Percentiles rank a stretch among this genome's conserved stretches.
phyloP scores from a whole-genome alignment of 1,284 basidiomycete species.

The Leccinum variabile region DNA sequence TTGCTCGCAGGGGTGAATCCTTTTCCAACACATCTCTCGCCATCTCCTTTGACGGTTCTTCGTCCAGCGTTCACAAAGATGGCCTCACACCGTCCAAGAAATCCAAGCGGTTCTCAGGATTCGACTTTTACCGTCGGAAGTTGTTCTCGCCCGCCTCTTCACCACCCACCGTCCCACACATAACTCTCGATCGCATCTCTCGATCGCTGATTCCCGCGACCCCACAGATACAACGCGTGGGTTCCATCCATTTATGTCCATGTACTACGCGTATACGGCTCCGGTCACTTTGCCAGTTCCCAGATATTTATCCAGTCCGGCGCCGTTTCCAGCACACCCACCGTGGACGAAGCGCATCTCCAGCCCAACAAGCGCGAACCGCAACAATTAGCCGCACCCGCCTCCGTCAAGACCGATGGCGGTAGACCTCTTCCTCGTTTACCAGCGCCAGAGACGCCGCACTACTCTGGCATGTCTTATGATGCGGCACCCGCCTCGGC shows the following conservation, averaged over 20 bases:
- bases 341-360: no score
- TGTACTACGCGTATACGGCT: no score
- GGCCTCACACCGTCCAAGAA: constrained; percentile 52
- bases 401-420: constrained; percentile 51
- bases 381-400: neutral
- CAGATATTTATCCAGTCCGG: no score
- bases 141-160: constrained; percentile 75
- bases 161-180: constrained; percentile 50
- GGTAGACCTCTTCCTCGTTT: constrained; percentile 76
- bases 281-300: no score
- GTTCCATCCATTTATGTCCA: constrained; percentile 55
- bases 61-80: constrained; percentile 38
- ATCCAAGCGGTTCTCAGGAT: constrained; percentile 81
- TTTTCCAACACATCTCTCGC: constrained; percentile 68
- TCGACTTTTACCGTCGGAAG: constrained; percentile 94
- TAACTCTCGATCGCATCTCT: constrained; percentile 51
- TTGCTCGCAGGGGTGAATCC: constrained; percentile 50
- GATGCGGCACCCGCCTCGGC: constrained; percentile 43
- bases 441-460: constrained; percentile 76
- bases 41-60: constrained; percentile 58
- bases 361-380: no score
- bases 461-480: constrained; percentile 77
- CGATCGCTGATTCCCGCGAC: constrained; percentile 50
- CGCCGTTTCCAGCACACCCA: no score
- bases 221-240: constrained; percentile 84